Evolutionary conservation across 352 stramenopile genomes (phyloP).

Genomic region (Phytophthora syringae): DNA sequence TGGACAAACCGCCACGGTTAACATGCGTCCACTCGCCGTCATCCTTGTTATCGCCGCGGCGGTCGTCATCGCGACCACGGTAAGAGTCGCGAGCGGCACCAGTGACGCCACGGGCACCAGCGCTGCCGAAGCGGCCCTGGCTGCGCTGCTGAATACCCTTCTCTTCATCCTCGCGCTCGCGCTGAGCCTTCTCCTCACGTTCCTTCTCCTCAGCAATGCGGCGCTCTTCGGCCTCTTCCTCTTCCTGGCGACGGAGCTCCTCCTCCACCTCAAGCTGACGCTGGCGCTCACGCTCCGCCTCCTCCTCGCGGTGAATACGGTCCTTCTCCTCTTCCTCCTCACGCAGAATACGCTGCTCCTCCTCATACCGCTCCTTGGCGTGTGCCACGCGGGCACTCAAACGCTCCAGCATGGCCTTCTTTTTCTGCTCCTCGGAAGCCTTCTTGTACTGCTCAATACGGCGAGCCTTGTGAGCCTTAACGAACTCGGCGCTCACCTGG

Average conservation of each 20-base stretch:
- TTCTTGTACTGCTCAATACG: conserved; percentile 90
- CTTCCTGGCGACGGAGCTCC: conserved; percentile 70
- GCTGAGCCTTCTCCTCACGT: conserved; percentile 30
- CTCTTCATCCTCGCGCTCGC: conserved; percentile 49
- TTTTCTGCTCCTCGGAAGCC: conserved; percentile 83
- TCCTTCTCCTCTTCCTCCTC: conserved; percentile 74
- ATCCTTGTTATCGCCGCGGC: conserved; percentile 42
- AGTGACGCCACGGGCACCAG: conserved; percentile 37
- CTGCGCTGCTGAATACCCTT: conserved; percentile 43
- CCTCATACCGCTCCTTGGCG: conserved; percentile 73
- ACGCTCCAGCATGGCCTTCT: conserved; percentile 78
- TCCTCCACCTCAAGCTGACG: conserved; percentile 70
- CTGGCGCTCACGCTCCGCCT: conserved; percentile 61
- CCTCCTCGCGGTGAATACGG: conserved; percentile 60
- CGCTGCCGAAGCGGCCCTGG: conserved; percentile 35
- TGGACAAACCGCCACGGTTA: conserved; percentile 37
- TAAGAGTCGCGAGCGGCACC: conserved; percentile 19
- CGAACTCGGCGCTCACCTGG: conserved; percentile 75
- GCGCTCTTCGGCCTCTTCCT: conserved; percentile 57
- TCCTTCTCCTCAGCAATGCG: conserved; percentile 56
- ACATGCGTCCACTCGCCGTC: conserved; percentile 79
- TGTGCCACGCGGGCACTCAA: conserved; percentile 67
- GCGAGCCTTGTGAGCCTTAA: conserved; percentile 80
- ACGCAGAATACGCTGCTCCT: conserved; percentile 67
- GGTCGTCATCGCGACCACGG: conserved; percentile 31